Percentiles rank a stretch among this genome's conserved stretches.
phyloP scores from a whole-genome alignment of 2,329 filamentous ascomycete genomes.

The Cercospora janseana region DNA sequence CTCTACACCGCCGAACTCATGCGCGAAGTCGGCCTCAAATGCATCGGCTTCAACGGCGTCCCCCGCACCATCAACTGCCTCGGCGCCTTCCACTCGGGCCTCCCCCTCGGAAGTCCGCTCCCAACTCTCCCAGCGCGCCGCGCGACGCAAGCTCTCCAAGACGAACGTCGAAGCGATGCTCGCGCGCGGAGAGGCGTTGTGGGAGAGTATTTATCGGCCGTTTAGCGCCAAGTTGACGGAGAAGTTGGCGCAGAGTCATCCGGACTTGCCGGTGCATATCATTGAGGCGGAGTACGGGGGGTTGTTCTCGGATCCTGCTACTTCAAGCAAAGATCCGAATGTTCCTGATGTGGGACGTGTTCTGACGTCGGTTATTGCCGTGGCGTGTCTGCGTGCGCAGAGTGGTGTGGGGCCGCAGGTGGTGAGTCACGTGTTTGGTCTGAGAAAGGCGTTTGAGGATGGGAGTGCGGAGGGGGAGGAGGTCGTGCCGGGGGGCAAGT shows the following conservation, averaged over 20 bases:
- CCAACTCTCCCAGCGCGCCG: slow-evolving; percentile 43
- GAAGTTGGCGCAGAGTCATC: slow-evolving; percentile 72
- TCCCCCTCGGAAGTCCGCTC: slow-evolving; percentile 58
- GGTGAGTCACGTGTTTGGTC: slow-evolving; percentile 73
- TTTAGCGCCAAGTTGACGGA: slow-evolving; percentile 69
- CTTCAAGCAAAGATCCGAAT: slow-evolving; percentile 34
- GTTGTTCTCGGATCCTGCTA: slow-evolving; percentile 69
- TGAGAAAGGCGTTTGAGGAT: slow-evolving; percentile 73
- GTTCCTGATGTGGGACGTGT: slow-evolving; percentile 63
- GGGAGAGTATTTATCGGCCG: slow-evolving; percentile 74
- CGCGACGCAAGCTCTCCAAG: slow-evolving; percentile 42
- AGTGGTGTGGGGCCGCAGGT: slow-evolving; percentile 82
- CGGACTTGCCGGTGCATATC: slow-evolving; percentile 79
- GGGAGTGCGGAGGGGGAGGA: slow-evolving; percentile 54
- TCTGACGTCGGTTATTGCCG: slow-evolving; percentile 69
- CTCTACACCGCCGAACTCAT: slow-evolving; percentile 66
- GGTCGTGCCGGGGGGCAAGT: slow-evolving; percentile 58
- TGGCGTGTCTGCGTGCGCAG: slow-evolving; percentile 73
- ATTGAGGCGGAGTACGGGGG: slow-evolving; percentile 71
- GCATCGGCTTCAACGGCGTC: slow-evolving; percentile 78
- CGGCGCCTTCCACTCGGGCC: slow-evolving; percentile 63
- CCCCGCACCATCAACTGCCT: slow-evolving; percentile 82
- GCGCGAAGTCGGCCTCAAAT: slow-evolving; percentile 72
- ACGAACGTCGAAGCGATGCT: slow-evolving; percentile 52
- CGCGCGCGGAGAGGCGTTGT: slow-evolving; percentile 62